phyloP scores from a whole-genome alignment of 2,329 filamentous ascomycete species.

The Trichoderma sp. region DNA sequence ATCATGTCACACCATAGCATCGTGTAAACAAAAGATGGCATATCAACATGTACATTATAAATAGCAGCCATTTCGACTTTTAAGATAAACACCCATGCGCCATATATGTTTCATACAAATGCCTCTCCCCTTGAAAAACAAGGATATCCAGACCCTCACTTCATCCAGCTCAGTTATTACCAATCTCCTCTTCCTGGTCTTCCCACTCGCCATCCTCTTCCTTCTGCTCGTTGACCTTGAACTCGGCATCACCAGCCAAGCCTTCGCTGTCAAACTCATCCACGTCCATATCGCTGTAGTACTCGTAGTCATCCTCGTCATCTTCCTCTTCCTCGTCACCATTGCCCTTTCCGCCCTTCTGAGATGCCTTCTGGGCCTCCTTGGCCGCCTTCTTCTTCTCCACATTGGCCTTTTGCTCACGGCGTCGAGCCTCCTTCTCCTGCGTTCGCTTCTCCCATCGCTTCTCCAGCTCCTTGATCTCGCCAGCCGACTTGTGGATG shows the following conservation, averaged over 20 bases:
- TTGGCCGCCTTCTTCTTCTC: slow-evolving; percentile 71
- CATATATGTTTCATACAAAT: slow-evolving; percentile 10
- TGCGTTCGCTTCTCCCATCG: slow-evolving; percentile 76
- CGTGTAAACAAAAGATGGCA: not conserved
- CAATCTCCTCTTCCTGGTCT: slow-evolving; percentile 21
- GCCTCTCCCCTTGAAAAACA: not conserved
- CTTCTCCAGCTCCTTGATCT: slow-evolving; percentile 77
- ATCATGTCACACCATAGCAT: not conserved
- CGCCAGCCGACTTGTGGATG: slow-evolving; percentile 77
- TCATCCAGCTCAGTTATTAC: not conserved
- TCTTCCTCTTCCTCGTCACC: slow-evolving; percentile 44
- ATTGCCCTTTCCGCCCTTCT: slow-evolving; percentile 37
- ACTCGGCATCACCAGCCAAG: slow-evolving; percentile 52
- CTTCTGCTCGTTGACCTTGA: slow-evolving; percentile 48
- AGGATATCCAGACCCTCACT: not conserved
- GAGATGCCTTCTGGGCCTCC: slow-evolving; percentile 42
- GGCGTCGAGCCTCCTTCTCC: slow-evolving; percentile 80
- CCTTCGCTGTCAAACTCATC: slow-evolving; percentile 56
- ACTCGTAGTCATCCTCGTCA: slow-evolving; percentile 45
- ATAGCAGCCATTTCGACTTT: not conserved
- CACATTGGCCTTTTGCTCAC: slow-evolving; percentile 85
- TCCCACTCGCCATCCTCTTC: slow-evolving; percentile 50
- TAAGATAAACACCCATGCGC: slow-evolving; percentile 3
- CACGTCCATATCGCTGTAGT: slow-evolving; percentile 48
- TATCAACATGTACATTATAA: slow-evolving; percentile 9